A percentile compares a stretch with the other conserved stretches of the same genome.
Conservation (phyloP, 805 yeast genomes). For the Ogataea naganishii region DNA sequence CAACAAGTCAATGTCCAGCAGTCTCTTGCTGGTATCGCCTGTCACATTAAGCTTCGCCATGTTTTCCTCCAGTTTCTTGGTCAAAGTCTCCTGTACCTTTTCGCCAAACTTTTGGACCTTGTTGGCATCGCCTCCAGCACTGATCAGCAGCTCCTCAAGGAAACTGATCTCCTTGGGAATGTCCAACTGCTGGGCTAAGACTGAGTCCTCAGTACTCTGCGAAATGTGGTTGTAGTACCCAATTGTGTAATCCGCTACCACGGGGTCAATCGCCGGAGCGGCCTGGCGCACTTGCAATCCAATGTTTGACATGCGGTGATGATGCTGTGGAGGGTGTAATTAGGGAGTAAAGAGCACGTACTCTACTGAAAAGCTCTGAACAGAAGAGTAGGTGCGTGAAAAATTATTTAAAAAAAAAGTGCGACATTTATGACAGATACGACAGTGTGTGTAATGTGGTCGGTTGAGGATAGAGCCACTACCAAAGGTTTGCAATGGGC, state of each 20-base stretch:
- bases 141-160: conserved; percentile 51
- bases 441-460: conserved; percentile 2
- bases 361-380: no score
- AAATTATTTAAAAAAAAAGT: no score
- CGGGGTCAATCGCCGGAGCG: conserved; percentile 76
- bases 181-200: conserved; percentile 64
- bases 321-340: no score
- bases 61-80: conserved; percentile 51
- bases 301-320: conserved; percentile 27
- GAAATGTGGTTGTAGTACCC: conserved; percentile 85
- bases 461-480: conserved; percentile 1
- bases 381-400: no score
- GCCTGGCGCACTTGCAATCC: conserved; percentile 70
- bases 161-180: conserved; percentile 61
- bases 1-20: conserved; percentile 69
- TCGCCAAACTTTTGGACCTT: conserved; percentile 43
- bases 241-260: conserved; percentile 82
- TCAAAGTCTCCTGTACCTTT: conserved; percentile 38
- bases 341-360: no score
- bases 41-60: conserved; percentile 68
- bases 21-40: conserved; percentile 83
- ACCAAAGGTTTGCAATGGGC: background rate
- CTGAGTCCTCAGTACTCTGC: conserved; percentile 72
- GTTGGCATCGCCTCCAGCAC: conserved; percentile 73
- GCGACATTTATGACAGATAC: conserved; percentile 1